Evolutionary conservation across 306 rosid genomes (phyloP), one percentile per base, ranked within the genome.

Genomic region (Corylus heterophylla): DNA sequence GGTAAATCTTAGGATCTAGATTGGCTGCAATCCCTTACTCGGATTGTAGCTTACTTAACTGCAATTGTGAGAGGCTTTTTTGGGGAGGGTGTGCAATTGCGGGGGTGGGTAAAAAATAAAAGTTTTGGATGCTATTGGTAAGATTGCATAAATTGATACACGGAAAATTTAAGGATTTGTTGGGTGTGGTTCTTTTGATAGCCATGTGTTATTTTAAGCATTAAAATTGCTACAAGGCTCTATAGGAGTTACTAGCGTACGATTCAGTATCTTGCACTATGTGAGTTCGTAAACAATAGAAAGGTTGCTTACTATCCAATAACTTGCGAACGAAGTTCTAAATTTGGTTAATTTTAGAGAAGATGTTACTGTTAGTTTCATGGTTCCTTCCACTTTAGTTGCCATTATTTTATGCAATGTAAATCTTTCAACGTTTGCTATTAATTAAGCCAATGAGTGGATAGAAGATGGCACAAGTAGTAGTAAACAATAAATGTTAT

Each of bases 261-360:
- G 70, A 78, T 78, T 69, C 73, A 62, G 10, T 63, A 2, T 78
- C 39, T 44, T 75, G 69, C 42, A 44, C 35, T 16, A 20, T 12
- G 20, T 44, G 56, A 29, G 37, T 55, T 69, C 31, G 69, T 39
- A 45, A 39, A 20, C 29, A 45, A 22, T 22, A 22, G 25, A n/a
- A 31, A 29, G 12, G 44, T 16, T 62, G 39, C 44, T 27, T 12
- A 12, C n/a, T 10, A 2, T 2, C 69, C 12, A 62, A 11, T n/a
- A 62, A 62, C 8, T 29, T 29, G 16, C 17, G 3, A 62, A 62
- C 17, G 16, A 7, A 62, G 44, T 27, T 62, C 14, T 31, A 37
- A 62, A 62, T 62, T 62, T n/a, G 29, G 68, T 18, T 62, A 14
- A 25, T 10, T 22, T 22, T 29, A 12, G n/a, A 14, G 29, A 45